Percentiles rank a stretch among this genome's conserved stretches.
These are phyloP conservation scores for Boechera retrofracta DNA, from an alignment of 345 rosid genomes.

Conservation along the genomic window DNA sequence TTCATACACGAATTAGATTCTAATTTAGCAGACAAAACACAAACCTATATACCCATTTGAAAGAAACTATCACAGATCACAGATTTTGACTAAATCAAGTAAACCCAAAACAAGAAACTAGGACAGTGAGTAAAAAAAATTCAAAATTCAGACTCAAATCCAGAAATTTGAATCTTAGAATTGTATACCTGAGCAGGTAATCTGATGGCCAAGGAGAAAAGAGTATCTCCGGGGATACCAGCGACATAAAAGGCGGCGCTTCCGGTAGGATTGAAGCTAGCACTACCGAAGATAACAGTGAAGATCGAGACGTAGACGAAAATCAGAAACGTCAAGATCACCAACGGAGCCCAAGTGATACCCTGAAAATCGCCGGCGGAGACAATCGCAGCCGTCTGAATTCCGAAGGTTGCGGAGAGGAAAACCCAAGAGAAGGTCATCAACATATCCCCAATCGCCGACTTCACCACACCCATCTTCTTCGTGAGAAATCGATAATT, in stretches of 20 bases:
- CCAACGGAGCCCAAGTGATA: conserved; percentile 57
- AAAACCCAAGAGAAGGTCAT: conserved; percentile 83
- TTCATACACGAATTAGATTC: conserved; percentile 23
- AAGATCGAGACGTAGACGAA: conserved; percentile 74
- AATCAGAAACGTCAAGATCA: conserved; percentile 60
- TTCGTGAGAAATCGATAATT: conserved; percentile 14
- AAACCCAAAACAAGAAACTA: background rate
- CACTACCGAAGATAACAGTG: conserved; percentile 72
- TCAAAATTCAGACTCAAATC: background rate
- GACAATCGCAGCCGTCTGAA: conserved; percentile 58
- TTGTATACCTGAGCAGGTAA: conserved; percentile 84
- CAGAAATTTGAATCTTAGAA: conserved; percentile 23
- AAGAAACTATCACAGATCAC: background rate
- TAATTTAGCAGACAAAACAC: conserved; percentile 12
- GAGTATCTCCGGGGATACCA: conserved; percentile 75
- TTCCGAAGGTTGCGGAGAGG: conserved; percentile 65
- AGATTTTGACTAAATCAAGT: conserved; percentile 17
- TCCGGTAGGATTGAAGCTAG: conserved; percentile 91
- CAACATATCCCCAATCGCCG: conserved; percentile 73
- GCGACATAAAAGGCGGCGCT: conserved; percentile 86
- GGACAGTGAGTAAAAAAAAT: background rate
- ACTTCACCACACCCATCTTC: conserved; percentile 65
- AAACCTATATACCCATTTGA: background rate
- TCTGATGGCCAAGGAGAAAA: conserved; percentile 84
- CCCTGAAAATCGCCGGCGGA: conserved; percentile 55